phyloP scores from a whole-genome alignment of 2,329 filamentous ascomycete species.

The Penicillium expansum region DNA sequence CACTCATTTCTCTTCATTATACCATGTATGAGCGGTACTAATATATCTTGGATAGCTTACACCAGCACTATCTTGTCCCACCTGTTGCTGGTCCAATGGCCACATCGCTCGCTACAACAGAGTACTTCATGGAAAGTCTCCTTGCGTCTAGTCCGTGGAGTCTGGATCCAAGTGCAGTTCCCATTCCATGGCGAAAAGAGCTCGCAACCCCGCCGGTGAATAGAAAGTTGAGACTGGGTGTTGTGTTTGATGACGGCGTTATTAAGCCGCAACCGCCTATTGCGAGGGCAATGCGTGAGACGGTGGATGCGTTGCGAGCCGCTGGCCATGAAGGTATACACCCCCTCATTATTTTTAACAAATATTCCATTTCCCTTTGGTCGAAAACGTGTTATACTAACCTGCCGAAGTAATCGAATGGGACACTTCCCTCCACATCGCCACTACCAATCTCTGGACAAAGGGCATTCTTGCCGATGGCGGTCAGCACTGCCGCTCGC shows the following conservation, averaged over 20 bases:
- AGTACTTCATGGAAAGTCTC: constrained; percentile 31
- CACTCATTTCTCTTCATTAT: not conserved
- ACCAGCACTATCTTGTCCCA: constrained; percentile 34
- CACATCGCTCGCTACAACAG: constrained; percentile 23
- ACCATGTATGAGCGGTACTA: not conserved
- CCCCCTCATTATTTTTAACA: too few species aligned
- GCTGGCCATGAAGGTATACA: constrained; percentile 48
- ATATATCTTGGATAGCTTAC: constrained; percentile 43
- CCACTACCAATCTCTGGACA: constrained; percentile 30
- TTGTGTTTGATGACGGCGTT: constrained; percentile 59
- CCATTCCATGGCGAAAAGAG: constrained; percentile 30
- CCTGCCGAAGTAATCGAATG: constrained; percentile 26
- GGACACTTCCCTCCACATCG: constrained; percentile 28
- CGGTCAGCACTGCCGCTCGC: constrained; percentile 25
- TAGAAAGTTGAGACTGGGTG: constrained; percentile 57
- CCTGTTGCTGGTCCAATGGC: constrained; percentile 29
- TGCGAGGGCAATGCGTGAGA: constrained; percentile 51
- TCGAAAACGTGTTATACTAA: not conserved
- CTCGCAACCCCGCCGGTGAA: constrained; percentile 16
- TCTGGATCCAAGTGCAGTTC: constrained; percentile 44
- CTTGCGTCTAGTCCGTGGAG: constrained; percentile 23
- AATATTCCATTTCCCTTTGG: not conserved
- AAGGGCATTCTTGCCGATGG: constrained; percentile 32
- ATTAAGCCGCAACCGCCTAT: constrained; percentile 61
- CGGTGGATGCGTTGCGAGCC: constrained; percentile 54